Evolutionary conservation across 2,329 filamentous ascomycete species (phyloP), one percentile per base, ranked within the genome.

Genomic region (Didymella arachidicola): DNA sequence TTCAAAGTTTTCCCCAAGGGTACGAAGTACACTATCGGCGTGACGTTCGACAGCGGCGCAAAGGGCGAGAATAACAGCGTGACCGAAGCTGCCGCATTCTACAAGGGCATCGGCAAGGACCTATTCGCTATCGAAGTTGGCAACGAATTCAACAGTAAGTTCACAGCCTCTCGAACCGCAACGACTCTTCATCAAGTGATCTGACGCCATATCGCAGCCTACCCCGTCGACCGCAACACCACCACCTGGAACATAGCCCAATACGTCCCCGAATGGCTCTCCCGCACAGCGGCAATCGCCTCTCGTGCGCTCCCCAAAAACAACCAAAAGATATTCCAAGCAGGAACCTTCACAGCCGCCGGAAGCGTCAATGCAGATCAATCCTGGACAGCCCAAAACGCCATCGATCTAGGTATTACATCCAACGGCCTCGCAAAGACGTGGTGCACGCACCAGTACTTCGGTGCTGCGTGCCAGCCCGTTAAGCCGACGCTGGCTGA

Each of bases 401-500:
- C 64, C 45, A 66, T 64, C n/a, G 57, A 66, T 22, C 50, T 66
- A 0, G 61, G 61, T 7, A 51, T 62, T 32, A 16, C 46, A 19
- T 61, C 57, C 11, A 61, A 39, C 3, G 49, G 49, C 8, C 54
- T 50, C 3, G 60, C 60, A 25, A 62, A 58, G n/a, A 66, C 64
- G 16, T 66, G 57, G 29, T 66, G 62, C 49, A 63, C 62, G 3
- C 64, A 66, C 34, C 57, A 66, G 25, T 66, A 64, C 45, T 64
- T 66, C n/a, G 62, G 63, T 19, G 61, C 58, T 18, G 58, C 58
- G 12, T 65, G 63, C 39, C 27, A 53, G 32, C 61, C 63, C 42
- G 56, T 61, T 12, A 61, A 62, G 29, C 63, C 63, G 2, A 89
- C 86, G 0, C 80, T 89, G 0, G 84, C 86, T 70, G 80, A 80